These are phyloP conservation scores for Fusarium globosum DNA, from an alignment of 2,329 filamentous ascomycete species.

Conservation along the genomic window DNA sequence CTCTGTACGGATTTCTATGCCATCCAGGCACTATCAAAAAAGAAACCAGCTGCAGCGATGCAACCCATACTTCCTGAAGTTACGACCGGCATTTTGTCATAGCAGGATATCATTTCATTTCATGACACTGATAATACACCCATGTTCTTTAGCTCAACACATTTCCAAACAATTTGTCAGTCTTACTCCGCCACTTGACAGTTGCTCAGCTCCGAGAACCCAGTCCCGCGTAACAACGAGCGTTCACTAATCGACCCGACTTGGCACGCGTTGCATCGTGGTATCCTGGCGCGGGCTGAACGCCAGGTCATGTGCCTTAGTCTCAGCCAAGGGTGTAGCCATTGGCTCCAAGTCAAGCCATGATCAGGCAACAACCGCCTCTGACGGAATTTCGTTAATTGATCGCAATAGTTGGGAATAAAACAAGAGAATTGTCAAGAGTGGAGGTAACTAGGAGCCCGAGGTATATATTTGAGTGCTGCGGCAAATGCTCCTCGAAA, in stretches of 20 bases:
- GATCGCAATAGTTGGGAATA: neutral
- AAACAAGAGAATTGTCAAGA: neutral
- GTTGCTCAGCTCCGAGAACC: neutral
- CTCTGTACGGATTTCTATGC: neutral
- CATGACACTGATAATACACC: neutral
- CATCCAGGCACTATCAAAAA: neutral
- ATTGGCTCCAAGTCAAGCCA: slow-evolving; percentile 37
- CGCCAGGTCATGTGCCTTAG: slow-evolving; percentile 43
- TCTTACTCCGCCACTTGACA: neutral
- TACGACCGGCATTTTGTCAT: neutral
- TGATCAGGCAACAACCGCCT: slow-evolving; percentile 39
- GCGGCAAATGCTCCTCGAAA: neutral
- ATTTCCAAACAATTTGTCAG: neutral
- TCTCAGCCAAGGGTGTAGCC: neutral
- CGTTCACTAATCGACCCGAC: slow-evolving; percentile 20
- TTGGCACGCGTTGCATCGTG: slow-evolving; percentile 28
- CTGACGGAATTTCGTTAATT: slow-evolving; percentile 5
- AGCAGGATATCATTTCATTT: neutral
- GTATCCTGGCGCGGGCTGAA: slow-evolving; percentile 28
- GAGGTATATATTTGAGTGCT: slow-evolving; percentile 34
- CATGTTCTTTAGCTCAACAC: neutral
- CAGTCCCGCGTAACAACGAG: slow-evolving; percentile 2
- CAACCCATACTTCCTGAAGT: neutral
- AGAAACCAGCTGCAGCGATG: neutral
- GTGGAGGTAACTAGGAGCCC: neutral